A percentile compares a stretch with the other conserved stretches of the same genome.
phyloP scores from a whole-genome alignment of 352 stramenopile genomes.

The Hyaloperonospora brassicae region DNA sequence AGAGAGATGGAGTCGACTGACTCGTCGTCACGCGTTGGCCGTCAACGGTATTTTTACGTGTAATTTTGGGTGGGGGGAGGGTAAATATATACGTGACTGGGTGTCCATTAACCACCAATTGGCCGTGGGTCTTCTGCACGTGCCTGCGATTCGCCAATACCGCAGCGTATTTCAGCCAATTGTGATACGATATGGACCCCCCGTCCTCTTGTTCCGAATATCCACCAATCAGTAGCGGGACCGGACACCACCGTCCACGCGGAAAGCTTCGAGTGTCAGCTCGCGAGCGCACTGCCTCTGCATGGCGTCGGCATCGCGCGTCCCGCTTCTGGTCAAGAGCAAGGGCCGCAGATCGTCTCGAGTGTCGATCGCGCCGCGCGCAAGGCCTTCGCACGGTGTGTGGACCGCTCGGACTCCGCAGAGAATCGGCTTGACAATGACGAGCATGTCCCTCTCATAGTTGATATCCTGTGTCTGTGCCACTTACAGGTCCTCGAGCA shows the following conservation, averaged over 20 bases:
- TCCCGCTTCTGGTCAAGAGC: constrained; percentile 68
- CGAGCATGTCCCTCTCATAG: constrained; percentile 4
- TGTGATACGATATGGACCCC: neutral
- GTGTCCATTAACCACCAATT: constrained; percentile 37
- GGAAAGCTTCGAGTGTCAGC: constrained; percentile 2
- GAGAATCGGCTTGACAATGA: neutral
- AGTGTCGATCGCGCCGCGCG: constrained; percentile 54
- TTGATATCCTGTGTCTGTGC: constrained; percentile 1
- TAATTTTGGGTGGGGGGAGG: constrained; percentile 1
- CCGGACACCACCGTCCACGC: constrained; percentile 25
- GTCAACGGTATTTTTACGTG: constrained; percentile 1
- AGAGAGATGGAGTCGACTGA: neutral
- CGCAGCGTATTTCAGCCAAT: too few species aligned
- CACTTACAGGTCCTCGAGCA: constrained; percentile 18
- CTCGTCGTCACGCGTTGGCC: neutral
- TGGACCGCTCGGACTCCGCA: neutral
- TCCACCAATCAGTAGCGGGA: constrained; percentile 11
- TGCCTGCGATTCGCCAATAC: too few species aligned
- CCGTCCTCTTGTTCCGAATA: neutral
- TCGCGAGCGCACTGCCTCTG: constrained; percentile 2
- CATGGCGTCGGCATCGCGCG: constrained; percentile 60
- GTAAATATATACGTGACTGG: constrained; percentile 10
- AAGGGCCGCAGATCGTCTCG: constrained; percentile 64
- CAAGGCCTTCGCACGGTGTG: constrained; percentile 57
- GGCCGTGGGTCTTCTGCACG: too few species aligned